Base-by-base conservation (phyloP, 192 early-diverging fungal genomes). In the Coemansia sp. region DNA sequence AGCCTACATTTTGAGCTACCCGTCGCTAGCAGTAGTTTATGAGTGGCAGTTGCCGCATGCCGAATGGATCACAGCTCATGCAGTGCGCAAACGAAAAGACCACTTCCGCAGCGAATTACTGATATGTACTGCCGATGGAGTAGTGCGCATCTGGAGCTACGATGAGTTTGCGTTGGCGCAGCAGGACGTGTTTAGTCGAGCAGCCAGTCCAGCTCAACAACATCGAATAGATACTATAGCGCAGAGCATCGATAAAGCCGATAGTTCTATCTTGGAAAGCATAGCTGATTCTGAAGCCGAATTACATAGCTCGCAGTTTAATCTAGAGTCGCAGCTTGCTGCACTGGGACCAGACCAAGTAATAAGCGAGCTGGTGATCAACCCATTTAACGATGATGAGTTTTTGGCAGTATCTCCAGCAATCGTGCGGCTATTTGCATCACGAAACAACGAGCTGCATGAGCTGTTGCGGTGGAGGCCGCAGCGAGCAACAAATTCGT, bases 81-180 rank as follows among this genome's bases (percentile, higher is more conserved):
- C 58, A 1, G 64, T 68, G 23, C 68, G 75, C 39, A 72, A 68
- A 44, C 75, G 75, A 16, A 56, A 56, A 45, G 69, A 72, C 20
- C 58, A 64, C 21, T 72, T 72, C 21, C 50, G 69, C 12, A 71
- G 65, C 64, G 68, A 78, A 50, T 61, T 78, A n/a, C 58, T 78
- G 5, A 72, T 68, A 3, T 78, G 75, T 39, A 54, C 75, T 1
- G 46, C 49, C 5, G 69, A 71, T 28, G 75, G 75, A n/a, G 58
- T 49, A 8, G 54, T 78, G 15, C 54, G 75, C 14, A 57, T 78
- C 14, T 78, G 75, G 75, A 59, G 69, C 37, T 78, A 63, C 46
- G 73, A 77, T 26, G 73, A 77, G 66, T 69, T 76, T 65, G 72
- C 57, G 15, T 40, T 76, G 16, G 63, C 63, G 3, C 73, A 77